Conservation (phyloP, 495 filamentous ascomycete genomes). For the Neohortaea acidophila region DNA sequence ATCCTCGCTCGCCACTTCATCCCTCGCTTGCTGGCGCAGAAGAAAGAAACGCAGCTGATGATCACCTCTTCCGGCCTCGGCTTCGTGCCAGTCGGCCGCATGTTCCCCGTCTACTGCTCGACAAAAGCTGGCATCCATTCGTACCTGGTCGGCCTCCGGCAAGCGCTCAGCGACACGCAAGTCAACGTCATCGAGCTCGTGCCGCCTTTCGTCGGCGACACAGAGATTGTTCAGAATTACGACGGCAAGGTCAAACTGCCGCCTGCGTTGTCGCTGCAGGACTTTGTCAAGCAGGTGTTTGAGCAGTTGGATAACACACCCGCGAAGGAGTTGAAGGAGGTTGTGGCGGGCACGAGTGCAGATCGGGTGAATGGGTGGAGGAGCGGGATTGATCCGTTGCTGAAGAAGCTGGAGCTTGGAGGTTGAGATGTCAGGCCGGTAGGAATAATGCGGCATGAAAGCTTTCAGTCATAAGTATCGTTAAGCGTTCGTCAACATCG, state of each 20-base stretch:
- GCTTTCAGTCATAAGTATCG: no score
- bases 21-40: slow-evolving; percentile 21
- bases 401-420: background rate
- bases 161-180: slow-evolving; percentile 20
- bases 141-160: slow-evolving; percentile 20
- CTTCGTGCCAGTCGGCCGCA: slow-evolving; percentile 20
- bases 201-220: slow-evolving; percentile 28
- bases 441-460: no score
- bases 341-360: slow-evolving; percentile 1
- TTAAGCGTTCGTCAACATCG: no score
- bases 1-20: slow-evolving; percentile 22
- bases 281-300: slow-evolving; percentile 3
- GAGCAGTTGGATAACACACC: background rate
- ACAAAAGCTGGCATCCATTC: slow-evolving; percentile 27
- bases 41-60: slow-evolving; percentile 21
- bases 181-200: slow-evolving; percentile 25
- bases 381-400: background rate
- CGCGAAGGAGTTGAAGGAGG: slow-evolving; percentile 5
- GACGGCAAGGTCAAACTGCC: slow-evolving; percentile 12
- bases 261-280: slow-evolving; percentile 3
- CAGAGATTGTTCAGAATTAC: slow-evolving; percentile 22
- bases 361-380: slow-evolving; percentile 2
- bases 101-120: slow-evolving; percentile 27
- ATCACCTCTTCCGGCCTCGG: slow-evolving; percentile 25
- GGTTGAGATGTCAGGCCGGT: no score